A percentile compares a stretch with the other conserved stretches of the same genome.
Conservation (phyloP, 2,329 filamentous ascomycete species). For the Fusarium keratoplasticum region DNA sequence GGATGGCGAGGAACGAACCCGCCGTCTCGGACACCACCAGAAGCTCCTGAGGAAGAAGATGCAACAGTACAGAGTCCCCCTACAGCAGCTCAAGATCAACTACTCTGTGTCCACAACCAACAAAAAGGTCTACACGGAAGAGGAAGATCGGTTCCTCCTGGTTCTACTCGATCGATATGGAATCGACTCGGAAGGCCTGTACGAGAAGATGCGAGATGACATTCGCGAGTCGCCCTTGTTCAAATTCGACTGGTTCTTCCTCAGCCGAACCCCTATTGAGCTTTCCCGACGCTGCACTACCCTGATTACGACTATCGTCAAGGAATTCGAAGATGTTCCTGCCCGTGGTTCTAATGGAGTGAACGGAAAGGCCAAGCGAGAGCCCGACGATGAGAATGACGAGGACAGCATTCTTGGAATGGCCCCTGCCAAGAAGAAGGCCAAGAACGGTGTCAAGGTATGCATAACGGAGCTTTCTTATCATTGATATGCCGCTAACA, state of each 20-base stretch:
- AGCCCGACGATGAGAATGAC: constrained; percentile 83
- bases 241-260: constrained; percentile 99
- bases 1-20: constrained; percentile 89
- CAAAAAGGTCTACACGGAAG: constrained; percentile 99
- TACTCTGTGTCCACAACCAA: constrained; percentile 99
- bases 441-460: constrained; percentile 90
- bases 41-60: constrained; percentile 97
- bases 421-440: constrained; percentile 93
- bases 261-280: constrained; percentile 92
- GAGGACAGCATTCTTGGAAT: constrained; percentile 84
- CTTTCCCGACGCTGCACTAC: constrained; percentile 94
- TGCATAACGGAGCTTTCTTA: neutral
- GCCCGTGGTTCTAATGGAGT: constrained; percentile 66
- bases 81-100: constrained; percentile 98
- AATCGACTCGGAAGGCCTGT: constrained; percentile 89
- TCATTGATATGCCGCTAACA: constrained; percentile 26
- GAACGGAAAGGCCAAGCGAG: constrained; percentile 79
- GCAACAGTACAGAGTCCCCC: constrained; percentile 93
- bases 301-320: constrained; percentile 90
- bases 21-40: constrained; percentile 90
- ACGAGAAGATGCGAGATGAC: constrained; percentile 96
- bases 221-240: constrained; percentile 95
- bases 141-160: constrained; percentile 94
- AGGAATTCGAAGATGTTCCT: constrained; percentile 85
- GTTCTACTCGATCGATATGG: constrained; percentile 94